Base-by-base conservation (phyloP, 345 rosid genomes). In the Moringa oleifera region DNA sequence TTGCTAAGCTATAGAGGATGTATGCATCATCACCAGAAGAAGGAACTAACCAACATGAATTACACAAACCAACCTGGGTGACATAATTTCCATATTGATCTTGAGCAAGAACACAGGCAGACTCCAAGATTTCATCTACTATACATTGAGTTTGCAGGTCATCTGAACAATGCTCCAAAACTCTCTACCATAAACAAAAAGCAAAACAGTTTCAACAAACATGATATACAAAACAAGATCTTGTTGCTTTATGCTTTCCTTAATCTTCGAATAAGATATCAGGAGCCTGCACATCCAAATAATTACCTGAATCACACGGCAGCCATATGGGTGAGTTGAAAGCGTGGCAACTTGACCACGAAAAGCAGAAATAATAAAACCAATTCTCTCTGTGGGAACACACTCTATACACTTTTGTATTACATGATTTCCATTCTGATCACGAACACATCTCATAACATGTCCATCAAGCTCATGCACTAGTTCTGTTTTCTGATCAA, bases 11-110 rank as follows among this genome's bases (percentile, higher is more conserved):
- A 54, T 54, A 53, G 20, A 64, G 5, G 61, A 41, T 23, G 54
- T 22, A 31, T 47, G 20, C 11, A 45, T 36, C 41, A 37, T 7
- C 23, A 51, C 61, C 18, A 54, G 20, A 55, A 21, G 20, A 49
- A 62, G 51, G 53, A 74, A 63, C 20, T 20, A 7, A 63, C 7
- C 18, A 71, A 31, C 10, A 13, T 21, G 12, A 41, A 41, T 7
- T 7, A 41, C 6, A 41, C 16, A 41, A 41, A 41, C 79, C 59
- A 53, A 90, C 99, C 99, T 95, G 99, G 49, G 91, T 87, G 55
- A 95, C 97, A 77, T 95, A 95, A 79, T 95, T 95, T 55, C 99
- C 97, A 80, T 95, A 95, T 68, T 87, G 99, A 68, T 95, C 96
- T 65, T 85, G 93, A 71, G 99, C 95, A 77, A 95, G 99, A 69